Evolutionary conservation across 495 filamentous ascomycete genomes (phyloP).

Genomic region (Parathielavia appendiculata): DNA sequence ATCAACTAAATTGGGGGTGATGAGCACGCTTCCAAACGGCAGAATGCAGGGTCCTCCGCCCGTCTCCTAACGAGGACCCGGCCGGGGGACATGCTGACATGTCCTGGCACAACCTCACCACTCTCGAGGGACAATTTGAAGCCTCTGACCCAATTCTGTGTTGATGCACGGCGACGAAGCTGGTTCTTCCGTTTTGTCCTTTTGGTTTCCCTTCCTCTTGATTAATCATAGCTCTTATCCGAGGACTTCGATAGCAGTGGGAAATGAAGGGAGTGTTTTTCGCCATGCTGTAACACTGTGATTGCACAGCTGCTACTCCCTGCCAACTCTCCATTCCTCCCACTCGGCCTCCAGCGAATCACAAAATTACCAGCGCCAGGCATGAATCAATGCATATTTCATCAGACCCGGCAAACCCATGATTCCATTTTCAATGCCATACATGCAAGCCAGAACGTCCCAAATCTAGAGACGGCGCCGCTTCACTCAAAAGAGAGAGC

Average conservation of each 20-base stretch:
- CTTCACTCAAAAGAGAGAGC: conserved; percentile 22
- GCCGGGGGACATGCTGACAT: conserved; percentile 49
- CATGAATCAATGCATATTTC: background rate
- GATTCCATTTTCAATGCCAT: conserved; percentile 54
- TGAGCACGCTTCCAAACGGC: conserved; percentile 45
- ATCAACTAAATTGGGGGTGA: conserved; percentile 57
- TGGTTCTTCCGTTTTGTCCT: conserved; percentile 13
- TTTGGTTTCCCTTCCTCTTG: background rate
- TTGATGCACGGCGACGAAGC: conserved; percentile 32
- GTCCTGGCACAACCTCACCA: conserved; percentile 54
- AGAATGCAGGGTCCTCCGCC: conserved; percentile 36
- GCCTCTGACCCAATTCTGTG: conserved; percentile 49
- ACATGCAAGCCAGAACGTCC: conserved; percentile 40
- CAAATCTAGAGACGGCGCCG: conserved; percentile 25
- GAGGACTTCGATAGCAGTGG: background rate
- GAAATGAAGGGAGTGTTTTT: background rate
- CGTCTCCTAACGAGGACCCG: conserved; percentile 5
- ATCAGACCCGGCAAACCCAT: conserved; percentile 42
- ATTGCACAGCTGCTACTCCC: background rate
- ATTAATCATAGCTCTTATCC: background rate
- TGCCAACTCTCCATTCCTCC: too few relatives aligned
- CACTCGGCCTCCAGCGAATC: too few relatives aligned
- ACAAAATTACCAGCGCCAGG: background rate
- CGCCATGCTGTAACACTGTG: background rate
- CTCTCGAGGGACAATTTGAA: conserved; percentile 52